phyloP scores from a whole-genome alignment of 108 stramenopile genomes.

The Nitzschia putrida region DNA sequence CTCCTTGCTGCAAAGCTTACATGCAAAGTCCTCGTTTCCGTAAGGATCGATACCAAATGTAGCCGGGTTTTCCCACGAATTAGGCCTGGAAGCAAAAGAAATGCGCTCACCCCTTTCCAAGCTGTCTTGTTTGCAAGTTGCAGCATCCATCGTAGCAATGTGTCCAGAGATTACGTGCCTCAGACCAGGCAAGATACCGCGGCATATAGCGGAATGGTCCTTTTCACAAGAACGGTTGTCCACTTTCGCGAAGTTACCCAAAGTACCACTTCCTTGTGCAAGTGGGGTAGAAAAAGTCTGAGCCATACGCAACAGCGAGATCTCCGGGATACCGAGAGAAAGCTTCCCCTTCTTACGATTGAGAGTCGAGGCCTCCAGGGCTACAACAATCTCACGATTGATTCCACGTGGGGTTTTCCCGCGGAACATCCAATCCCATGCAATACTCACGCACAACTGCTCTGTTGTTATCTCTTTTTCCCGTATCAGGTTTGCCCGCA shows the following conservation, averaged over 20 bases:
- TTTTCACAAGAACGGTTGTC: neutral
- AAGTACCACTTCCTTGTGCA: neutral
- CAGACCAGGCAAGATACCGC: slow-evolving; percentile 33
- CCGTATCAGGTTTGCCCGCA: slow-evolving; percentile 39
- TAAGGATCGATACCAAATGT: slow-evolving; percentile 48
- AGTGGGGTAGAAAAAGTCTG: slow-evolving; percentile 9
- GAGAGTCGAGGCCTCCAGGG: slow-evolving; percentile 62
- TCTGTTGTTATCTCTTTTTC: slow-evolving; percentile 34
- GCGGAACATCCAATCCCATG: slow-evolving; percentile 92
- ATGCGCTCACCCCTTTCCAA: slow-evolving; percentile 21
- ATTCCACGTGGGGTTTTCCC: slow-evolving; percentile 69
- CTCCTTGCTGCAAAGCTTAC: slow-evolving; percentile 73
- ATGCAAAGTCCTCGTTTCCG: slow-evolving; percentile 65
- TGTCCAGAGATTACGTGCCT: slow-evolving; percentile 27
- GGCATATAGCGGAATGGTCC: slow-evolving; percentile 9
- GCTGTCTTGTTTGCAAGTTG: neutral
- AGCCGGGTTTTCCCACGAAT: slow-evolving; percentile 35
- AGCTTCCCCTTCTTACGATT: slow-evolving; percentile 49
- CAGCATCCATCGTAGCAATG: slow-evolving; percentile 13
- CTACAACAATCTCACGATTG: slow-evolving; percentile 60
- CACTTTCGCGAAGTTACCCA: slow-evolving; percentile 4
- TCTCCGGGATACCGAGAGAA: slow-evolving; percentile 81
- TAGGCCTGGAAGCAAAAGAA: slow-evolving; percentile 22
- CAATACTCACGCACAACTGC: slow-evolving; percentile 74
- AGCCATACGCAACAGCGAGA: slow-evolving; percentile 65